These are phyloP conservation scores for Cairneyella variabilis DNA, from an alignment of 495 filamentous ascomycete genomes.

Conservation along the genomic window DNA sequence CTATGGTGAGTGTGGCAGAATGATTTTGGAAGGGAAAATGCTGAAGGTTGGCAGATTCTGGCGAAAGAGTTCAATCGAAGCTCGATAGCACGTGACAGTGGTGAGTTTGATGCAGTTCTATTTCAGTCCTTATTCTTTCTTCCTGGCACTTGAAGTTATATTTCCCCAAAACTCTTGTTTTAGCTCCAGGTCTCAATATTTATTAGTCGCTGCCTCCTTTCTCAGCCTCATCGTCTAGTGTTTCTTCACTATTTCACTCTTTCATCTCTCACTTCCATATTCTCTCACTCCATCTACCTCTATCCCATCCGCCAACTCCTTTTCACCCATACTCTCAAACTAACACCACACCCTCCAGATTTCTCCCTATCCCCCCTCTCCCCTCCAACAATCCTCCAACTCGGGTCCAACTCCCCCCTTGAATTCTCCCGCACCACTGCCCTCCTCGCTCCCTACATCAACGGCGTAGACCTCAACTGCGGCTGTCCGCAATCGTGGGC, in stretches of 20 bases:
- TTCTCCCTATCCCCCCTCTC: constrained; percentile 35
- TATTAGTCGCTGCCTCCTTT: too few species aligned
- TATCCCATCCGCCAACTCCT: background rate
- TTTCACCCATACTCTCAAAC: constrained; percentile 30
- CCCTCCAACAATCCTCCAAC: constrained; percentile 58
- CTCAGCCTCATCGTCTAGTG: too few species aligned
- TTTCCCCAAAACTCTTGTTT: too few species aligned
- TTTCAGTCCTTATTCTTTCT: too few species aligned
- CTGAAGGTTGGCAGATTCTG: constrained; percentile 39
- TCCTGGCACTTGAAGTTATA: too few species aligned
- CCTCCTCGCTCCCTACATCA: constrained; percentile 54
- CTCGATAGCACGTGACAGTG: constrained; percentile 53
- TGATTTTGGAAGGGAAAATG: background rate
- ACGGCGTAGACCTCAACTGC: constrained; percentile 65
- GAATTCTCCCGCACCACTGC: constrained; percentile 59
- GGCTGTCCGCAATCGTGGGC: constrained; percentile 70
- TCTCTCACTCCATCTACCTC: background rate
- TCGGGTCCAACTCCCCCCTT: constrained; percentile 49
- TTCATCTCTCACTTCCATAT: background rate
- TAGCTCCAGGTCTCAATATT: too few species aligned
- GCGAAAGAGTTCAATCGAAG: constrained; percentile 67
- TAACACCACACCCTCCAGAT: constrained; percentile 36
- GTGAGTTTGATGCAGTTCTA: too few species aligned
- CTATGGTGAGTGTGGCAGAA: constrained; percentile 43
- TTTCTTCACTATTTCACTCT: too few species aligned